A percentile compares a stretch with the other conserved stretches of the same genome.
These are phyloP conservation scores for Silene noctiflora DNA, from an alignment of 179 eudicot genomes.

Conservation along the genomic window DNA sequence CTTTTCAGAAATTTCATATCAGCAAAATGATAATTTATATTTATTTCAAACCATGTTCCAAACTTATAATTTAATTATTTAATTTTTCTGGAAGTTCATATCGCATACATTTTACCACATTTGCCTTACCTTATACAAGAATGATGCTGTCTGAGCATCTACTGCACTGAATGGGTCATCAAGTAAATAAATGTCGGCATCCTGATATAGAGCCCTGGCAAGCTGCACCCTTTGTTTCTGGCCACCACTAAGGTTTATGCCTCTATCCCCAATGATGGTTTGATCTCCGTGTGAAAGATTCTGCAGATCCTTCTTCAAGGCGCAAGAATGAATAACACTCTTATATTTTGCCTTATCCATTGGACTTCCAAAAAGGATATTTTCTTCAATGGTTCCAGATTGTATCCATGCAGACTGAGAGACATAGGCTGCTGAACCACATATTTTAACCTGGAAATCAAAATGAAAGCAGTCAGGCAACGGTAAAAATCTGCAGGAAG, in stretches of 20 bases:
- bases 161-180: conserved; percentile 99
- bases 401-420: conserved; percentile 99
- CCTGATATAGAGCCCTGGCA: conserved; percentile 97
- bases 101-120: conserved; percentile 1
- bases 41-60: too few species aligned
- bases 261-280: conserved; percentile 97
- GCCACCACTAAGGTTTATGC: conserved; percentile 97
- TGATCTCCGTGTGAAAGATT: conserved; percentile 93
- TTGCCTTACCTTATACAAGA: conserved; percentile 65
- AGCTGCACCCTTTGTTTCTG: conserved; percentile 99
- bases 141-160: conserved; percentile 95
- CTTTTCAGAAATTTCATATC: conserved; percentile 17
- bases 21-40: neutral
- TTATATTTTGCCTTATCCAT: conserved; percentile 90
- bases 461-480: conserved; percentile 19
- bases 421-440: conserved; percentile 95
- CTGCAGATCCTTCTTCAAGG: conserved; percentile 81
- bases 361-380: conserved; percentile 85
- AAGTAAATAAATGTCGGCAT: conserved; percentile 89
- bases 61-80: too few species aligned
- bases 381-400: conserved; percentile 91
- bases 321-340: conserved; percentile 77
- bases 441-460: conserved; percentile 61
- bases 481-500: neutral
- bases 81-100: neutral